Percentiles rank a stretch among this genome's conserved stretches.
Conservation (phyloP, 192 early-diverging fungal genomes). For the Umbelopsis vinacea region DNA sequence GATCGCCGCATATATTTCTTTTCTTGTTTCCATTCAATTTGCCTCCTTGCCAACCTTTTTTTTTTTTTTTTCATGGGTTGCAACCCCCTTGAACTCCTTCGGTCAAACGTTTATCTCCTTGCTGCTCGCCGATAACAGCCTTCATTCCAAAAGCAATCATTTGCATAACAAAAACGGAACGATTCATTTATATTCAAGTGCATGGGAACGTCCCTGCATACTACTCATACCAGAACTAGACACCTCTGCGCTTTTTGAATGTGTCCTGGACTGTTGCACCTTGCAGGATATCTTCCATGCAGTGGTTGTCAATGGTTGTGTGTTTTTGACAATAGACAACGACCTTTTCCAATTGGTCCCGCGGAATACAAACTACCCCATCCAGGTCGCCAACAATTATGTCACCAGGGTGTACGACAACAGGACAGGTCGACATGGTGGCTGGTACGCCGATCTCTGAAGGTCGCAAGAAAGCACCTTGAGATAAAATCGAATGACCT, state of each 20-base stretch:
- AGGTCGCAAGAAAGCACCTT: conserved; percentile 50
- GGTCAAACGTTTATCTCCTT: neutral
- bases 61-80: too few relatives aligned
- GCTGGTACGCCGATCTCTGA: conserved; percentile 50
- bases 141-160: neutral
- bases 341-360: conserved; percentile 45
- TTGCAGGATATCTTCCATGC: conserved; percentile 51
- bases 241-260: conserved; percentile 53
- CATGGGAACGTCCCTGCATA: conserved; percentile 6
- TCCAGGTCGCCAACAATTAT: conserved; percentile 60
- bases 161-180: neutral
- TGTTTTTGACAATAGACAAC: conserved; percentile 51
- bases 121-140: neutral
- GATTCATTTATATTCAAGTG: neutral
- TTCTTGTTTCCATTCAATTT: too few relatives aligned
- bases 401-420: conserved; percentile 55
- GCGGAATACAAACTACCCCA: conserved; percentile 59
- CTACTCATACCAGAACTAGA: neutral
- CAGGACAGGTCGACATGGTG: conserved; percentile 47
- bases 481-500: conserved; percentile 51
- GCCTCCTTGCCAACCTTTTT: too few relatives aligned
- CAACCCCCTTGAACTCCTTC: too few relatives aligned
- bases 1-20: too few relatives aligned
- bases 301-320: conserved; percentile 51
- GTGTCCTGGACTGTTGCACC: conserved; percentile 53